phyloP scores from a whole-genome alignment of 768 basidiomycete genomes.

The Pluteus cervinus region DNA sequence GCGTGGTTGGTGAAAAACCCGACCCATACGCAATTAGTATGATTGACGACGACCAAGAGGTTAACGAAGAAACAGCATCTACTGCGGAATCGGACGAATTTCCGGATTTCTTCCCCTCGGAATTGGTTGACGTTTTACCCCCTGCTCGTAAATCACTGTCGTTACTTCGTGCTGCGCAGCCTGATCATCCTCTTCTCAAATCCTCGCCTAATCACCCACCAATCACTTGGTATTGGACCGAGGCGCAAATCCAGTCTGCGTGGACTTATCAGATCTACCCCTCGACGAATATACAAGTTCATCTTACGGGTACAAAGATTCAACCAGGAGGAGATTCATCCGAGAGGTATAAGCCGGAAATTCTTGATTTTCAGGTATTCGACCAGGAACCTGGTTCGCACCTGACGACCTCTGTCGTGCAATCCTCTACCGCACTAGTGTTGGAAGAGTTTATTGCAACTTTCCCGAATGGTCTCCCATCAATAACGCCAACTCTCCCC shows the following conservation, averaged over 20 bases:
- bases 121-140: conserved; percentile 46
- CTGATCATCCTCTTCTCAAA: conserved; percentile 54
- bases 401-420: conserved; percentile 16
- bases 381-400: conserved; percentile 60
- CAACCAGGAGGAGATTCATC: too few species aligned
- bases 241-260: conserved; percentile 41
- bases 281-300: background rate
- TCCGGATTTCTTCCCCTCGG: conserved; percentile 58
- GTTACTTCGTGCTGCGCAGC: conserved; percentile 57
- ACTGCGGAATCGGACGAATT: too few species aligned
- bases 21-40: conserved; percentile 27
- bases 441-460: conserved; percentile 38
- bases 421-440: too few species aligned
- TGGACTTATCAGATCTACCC: conserved; percentile 27
- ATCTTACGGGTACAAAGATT: background rate
- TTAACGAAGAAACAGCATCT: conserved; percentile 30
- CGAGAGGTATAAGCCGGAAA: conserved; percentile 23
- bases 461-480: conserved; percentile 57
- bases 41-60: conserved; percentile 33
- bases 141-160: conserved; percentile 66
- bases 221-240: conserved; percentile 63
- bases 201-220: conserved; percentile 14
- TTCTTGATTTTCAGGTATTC: conserved; percentile 49
- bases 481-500: conserved; percentile 56
- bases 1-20: conserved; percentile 16